Evolutionary conservation across 176 grass and related monocot species (phyloP), one percentile per base, ranked within the genome.

Genomic region (Aegilops sharonensis): DNA sequence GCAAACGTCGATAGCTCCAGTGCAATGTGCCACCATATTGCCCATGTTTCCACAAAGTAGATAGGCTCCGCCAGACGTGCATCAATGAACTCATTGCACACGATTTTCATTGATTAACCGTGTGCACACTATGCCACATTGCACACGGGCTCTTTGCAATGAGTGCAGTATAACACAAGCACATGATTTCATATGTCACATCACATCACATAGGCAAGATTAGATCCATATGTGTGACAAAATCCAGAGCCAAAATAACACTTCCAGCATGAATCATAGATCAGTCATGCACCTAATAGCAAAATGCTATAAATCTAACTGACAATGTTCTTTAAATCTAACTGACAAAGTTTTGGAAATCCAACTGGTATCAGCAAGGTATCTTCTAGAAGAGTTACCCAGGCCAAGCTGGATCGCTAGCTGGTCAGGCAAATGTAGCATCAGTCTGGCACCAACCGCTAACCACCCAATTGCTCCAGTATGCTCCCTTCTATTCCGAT

Each of bases 401-500:
- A 1, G 54, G 18, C 54, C 18, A 76, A 72, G 31, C 74, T 91
- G 71, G 37, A 13, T 20, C 60, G 10, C 71, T 72, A 42, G 40
- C 40, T 57, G 6, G 43, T 27, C 17, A 80, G 45, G 2, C 3
- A 5, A 72, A 86, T 86, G 17, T 68, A 48, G 20, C 27, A 17
- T 29, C 47, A 32, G 79, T 65, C 35, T 85, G 64, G 37, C 83
- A 84, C 62, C 91, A 85, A 4, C 32, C 3, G 32, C 32, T 18
- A 40, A 61, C 42, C 27, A 27, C 78, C 83, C 32, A 88, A 54
- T 72, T 83, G 57, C 40, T 85, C 83, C 31, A 94, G 62, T 87
- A 96, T 77, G 27, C 85, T 84, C 63, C 94, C 92, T 62, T 91
- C 65, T 79, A 89, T 79, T 73, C 97, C 97, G 5, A 99, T 40